Evolutionary conservation across 2,329 filamentous ascomycete species (phyloP), one percentile per base, ranked within the genome.

Genomic region (Pyrenophora teres): DNA sequence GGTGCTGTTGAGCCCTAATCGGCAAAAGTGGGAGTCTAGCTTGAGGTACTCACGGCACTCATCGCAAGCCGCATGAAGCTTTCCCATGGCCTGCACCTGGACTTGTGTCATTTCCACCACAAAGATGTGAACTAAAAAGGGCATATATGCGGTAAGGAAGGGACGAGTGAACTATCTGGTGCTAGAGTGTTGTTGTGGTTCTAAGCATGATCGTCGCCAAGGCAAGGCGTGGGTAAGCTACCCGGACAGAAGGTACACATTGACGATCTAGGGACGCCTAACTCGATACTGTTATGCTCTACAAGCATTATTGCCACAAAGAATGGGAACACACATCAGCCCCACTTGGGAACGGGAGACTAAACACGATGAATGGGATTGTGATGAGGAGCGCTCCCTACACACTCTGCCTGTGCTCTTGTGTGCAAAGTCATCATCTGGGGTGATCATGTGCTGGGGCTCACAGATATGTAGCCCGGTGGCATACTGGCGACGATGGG

Each of bases 41-140:
- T 37, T 15, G 44, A 36, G 36, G 38, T 40, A 65, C 70, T 67
- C 54, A 73, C 70, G 62, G 54, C 70, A 73, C 49, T 72, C 70
- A 45, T 73, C 70, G 45, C 70, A 73, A 3, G 70, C 69, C 6
- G 70, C 52, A 50, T 71, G 70, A 13, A 73, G 57, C 52, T 65
- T 70, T 44, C 69, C 67, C 1, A 38, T 44, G 9, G 46, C 19
- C 32, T 57, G 60, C 21, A 44, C 48, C 35, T 62, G 47, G 10
- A 42, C 52, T 64, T 69, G 68, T 12, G 18, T 37, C 30, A 44
- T 35, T n/a, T 39, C 25, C 41, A 37, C n/a, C 15, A 6, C 12
- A 21, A 35, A 32, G 25, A 36, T 19, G 18, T 35, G 35, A 33
- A 37, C 6, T 27, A 18, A n/a, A n/a, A 48, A 27, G 7, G n/a